Conservation (phyloP, 345 rosid species). For the Excoecaria cochinchinensis region DNA sequence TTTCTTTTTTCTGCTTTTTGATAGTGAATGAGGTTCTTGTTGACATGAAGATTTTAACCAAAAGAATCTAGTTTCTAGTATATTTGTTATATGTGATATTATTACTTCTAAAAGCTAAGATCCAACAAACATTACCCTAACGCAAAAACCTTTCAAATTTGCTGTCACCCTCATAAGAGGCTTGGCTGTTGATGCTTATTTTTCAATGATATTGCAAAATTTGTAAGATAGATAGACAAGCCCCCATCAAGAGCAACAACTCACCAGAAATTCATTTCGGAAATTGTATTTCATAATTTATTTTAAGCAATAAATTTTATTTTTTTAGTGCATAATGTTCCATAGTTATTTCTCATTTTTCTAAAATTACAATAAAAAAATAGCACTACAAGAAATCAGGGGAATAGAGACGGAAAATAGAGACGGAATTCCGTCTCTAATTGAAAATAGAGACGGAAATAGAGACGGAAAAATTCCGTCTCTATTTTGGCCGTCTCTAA, state of each 20-base stretch:
- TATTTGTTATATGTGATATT: not conserved
- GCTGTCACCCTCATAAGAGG: not conserved
- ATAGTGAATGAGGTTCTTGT: too few species aligned
- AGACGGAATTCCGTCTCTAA: too few species aligned
- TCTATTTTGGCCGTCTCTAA: too few species aligned
- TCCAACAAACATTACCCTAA: constrained; percentile 8
- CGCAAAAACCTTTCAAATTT: not conserved
- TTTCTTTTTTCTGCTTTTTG: too few species aligned
- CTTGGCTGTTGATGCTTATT: not conserved
- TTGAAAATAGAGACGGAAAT: too few species aligned
- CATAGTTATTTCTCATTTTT: too few species aligned
- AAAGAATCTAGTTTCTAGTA: not conserved
- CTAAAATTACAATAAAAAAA: too few species aligned
- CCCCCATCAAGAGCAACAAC: constrained; percentile 12
- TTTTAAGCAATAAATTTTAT: too few species aligned
- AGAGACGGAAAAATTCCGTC: too few species aligned
- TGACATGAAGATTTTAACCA: not conserved
- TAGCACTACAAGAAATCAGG: too few species aligned
- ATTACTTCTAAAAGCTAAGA: constrained; percentile 1
- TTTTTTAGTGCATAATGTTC: not conserved
- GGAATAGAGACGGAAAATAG: too few species aligned
- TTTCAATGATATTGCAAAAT: not conserved
- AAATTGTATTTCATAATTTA: not conserved
- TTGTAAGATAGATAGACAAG: not conserved
- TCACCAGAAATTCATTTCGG: constrained; percentile 11